Conservation (phyloP, 495 filamentous ascomycete genomes). For the Chlorociboria aeruginascens region DNA sequence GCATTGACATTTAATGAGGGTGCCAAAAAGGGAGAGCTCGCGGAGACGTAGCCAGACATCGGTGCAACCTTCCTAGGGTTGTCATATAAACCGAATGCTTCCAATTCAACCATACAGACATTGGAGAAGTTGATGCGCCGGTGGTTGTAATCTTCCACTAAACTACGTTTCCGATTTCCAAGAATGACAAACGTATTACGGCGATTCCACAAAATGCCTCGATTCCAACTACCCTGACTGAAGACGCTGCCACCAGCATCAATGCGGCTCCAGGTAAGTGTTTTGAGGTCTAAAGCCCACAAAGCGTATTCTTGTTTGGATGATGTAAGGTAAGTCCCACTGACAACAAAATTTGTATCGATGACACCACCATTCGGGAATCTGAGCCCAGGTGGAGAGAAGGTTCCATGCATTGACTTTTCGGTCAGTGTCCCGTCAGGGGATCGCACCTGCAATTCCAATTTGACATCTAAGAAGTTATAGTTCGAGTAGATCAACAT, state of each 20-base stretch:
- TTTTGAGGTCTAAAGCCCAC: constrained; percentile 85
- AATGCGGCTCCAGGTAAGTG: constrained; percentile 84
- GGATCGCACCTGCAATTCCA: constrained; percentile 80
- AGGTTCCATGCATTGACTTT: constrained; percentile 75
- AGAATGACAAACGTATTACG: constrained; percentile 91
- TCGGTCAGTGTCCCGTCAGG: constrained; percentile 79
- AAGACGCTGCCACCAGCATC: constrained; percentile 93
- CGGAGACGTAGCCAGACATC: constrained; percentile 68
- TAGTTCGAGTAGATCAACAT: constrained; percentile 99
- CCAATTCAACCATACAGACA: constrained; percentile 89
- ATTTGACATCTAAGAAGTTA: constrained; percentile 92
- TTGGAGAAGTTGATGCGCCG: constrained; percentile 95
- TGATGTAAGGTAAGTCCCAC: constrained; percentile 90
- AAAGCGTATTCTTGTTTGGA: constrained; percentile 97
- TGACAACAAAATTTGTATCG: constrained; percentile 91
- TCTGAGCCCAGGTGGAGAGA: constrained; percentile 79
- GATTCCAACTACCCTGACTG: constrained; percentile 92
- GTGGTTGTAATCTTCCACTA: constrained; percentile 98
- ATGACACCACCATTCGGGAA: constrained; percentile 94
- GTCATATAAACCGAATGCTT: constrained; percentile 94
- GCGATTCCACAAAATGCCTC: constrained; percentile 83
- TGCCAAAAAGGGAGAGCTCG: constrained; percentile 51
- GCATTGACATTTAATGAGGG: constrained; percentile 43
- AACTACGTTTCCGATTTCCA: constrained; percentile 78
- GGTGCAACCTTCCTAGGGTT: constrained; percentile 71